Percentiles rank a stretch among this genome's conserved stretches.
Conservation (phyloP, 2,329 filamentous ascomycete genomes). For the Lasiodiplodia citricola region DNA sequence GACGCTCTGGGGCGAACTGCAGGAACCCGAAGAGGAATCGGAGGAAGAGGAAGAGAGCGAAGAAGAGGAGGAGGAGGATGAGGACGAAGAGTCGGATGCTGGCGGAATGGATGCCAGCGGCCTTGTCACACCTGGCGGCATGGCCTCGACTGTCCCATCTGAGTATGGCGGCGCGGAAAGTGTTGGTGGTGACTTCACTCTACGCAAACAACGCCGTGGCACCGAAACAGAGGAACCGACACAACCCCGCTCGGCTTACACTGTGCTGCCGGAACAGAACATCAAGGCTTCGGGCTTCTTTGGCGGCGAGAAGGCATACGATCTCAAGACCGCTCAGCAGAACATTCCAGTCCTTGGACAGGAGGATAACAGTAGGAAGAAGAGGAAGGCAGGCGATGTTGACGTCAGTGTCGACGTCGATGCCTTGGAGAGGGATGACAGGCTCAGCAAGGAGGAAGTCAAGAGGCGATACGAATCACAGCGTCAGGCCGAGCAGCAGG, state of each 20-base stretch:
- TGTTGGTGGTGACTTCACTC: constrained; percentile 84
- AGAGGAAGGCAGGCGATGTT: constrained; percentile 89
- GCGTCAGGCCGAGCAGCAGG: constrained; percentile 64
- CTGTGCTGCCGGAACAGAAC: constrained; percentile 86
- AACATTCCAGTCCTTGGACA: constrained; percentile 76
- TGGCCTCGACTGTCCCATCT: constrained; percentile 79
- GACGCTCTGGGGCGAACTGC: constrained; percentile 88
- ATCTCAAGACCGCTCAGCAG: constrained; percentile 68
- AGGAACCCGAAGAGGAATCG: constrained; percentile 65
- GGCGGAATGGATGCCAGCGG: constrained; percentile 65
- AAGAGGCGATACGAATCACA: constrained; percentile 77
- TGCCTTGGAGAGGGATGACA: constrained; percentile 73
- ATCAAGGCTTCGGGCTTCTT: constrained; percentile 92
- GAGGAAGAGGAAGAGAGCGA: constrained; percentile 67
- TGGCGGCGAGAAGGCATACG: constrained; percentile 91
- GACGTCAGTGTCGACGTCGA: constrained; percentile 92
- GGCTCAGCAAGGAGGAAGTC: constrained; percentile 84
- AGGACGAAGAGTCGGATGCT: constrained; percentile 67
- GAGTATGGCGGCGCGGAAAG: constrained; percentile 78
- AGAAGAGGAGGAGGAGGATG: constrained; percentile 75
- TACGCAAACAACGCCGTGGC: constrained; percentile 84
- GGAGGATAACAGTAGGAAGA: constrained; percentile 79
- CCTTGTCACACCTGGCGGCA: constrained; percentile 79
- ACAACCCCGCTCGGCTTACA: constrained; percentile 79
- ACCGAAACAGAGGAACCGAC: constrained; percentile 85